These are phyloP conservation scores for Colletotrichum tropicale DNA, from an alignment of 2,329 filamentous ascomycete species.

Conservation along the genomic window DNA sequence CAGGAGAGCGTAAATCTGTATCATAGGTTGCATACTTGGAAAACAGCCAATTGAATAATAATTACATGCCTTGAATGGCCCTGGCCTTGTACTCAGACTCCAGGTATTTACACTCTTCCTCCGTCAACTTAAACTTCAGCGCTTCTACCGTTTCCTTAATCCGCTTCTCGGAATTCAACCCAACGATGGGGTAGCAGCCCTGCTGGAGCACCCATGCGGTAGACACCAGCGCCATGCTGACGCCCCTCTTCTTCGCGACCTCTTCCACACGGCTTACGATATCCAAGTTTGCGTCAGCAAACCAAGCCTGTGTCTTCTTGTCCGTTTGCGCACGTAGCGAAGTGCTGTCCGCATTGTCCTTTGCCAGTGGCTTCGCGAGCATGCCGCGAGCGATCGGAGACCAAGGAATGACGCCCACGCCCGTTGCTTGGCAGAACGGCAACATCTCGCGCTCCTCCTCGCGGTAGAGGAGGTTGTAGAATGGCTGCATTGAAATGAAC, in stretches of 20 bases:
- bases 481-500: constrained; percentile 65
- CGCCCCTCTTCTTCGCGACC: constrained; percentile 59
- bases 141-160: constrained; percentile 61
- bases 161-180: constrained; percentile 61
- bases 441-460: constrained; percentile 58
- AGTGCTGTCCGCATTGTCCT: constrained; percentile 11
- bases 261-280: constrained; percentile 49
- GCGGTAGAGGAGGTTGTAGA: constrained; percentile 62
- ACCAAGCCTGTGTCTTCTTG: constrained; percentile 30
- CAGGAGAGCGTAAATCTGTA: background rate
- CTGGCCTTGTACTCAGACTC: constrained; percentile 60
- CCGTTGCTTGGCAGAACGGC: constrained; percentile 37
- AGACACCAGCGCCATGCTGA: constrained; percentile 68
- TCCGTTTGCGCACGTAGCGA: constrained; percentile 21
- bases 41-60: background rate
- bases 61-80: constrained; percentile 32
- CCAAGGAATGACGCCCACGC: constrained; percentile 39
- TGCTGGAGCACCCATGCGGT: constrained; percentile 65
- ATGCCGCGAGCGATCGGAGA: constrained; percentile 35
- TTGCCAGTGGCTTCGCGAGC: constrained; percentile 27
- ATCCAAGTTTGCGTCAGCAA: constrained; percentile 45
- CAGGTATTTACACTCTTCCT: constrained; percentile 41
- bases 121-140: constrained; percentile 2
- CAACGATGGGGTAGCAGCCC: constrained; percentile 63
- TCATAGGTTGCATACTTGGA: background rate